These are phyloP conservation scores for Phytopythium oedochilum DNA, from an alignment of 352 stramenopile genomes.

Conservation along the genomic window DNA sequence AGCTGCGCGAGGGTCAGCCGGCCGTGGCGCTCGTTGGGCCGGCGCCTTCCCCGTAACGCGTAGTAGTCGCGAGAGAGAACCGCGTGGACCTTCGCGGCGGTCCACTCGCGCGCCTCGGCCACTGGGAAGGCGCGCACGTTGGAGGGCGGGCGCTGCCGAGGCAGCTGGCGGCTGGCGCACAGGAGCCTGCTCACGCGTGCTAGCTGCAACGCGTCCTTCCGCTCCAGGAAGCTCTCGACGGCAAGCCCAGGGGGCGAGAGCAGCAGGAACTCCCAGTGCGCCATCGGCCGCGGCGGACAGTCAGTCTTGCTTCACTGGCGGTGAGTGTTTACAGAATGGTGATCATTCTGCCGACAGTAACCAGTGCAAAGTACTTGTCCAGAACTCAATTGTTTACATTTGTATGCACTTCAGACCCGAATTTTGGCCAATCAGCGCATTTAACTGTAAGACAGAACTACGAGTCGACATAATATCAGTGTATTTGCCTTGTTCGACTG, in stretches of 20 bases:
- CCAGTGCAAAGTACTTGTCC: no score
- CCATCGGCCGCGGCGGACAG: no score
- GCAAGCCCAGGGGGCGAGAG: background rate
- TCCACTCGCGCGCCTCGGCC: background rate
- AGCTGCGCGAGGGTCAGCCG: slow-evolving; percentile 18
- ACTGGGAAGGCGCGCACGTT: background rate
- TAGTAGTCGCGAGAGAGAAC: background rate
- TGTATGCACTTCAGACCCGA: no score
- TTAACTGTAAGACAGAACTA: no score
- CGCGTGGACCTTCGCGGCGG: background rate
- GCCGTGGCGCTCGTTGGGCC: background rate
- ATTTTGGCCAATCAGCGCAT: no score
- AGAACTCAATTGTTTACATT: no score
- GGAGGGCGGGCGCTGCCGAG: background rate
- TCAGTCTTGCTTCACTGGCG: no score
- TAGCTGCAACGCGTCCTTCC: background rate
- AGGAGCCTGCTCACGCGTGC: slow-evolving; percentile 2
- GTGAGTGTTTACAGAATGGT: no score
- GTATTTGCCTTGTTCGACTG: no score
- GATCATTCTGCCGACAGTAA: no score
- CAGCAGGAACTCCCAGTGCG: slow-evolving; percentile 2
- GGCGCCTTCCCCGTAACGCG: background rate
- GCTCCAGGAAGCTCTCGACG: background rate
- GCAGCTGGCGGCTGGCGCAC: background rate
- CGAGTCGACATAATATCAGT: no score